Base-by-base conservation (phyloP, 2,329 filamentous ascomycete species). In the Samsoniella hepiali region DNA sequence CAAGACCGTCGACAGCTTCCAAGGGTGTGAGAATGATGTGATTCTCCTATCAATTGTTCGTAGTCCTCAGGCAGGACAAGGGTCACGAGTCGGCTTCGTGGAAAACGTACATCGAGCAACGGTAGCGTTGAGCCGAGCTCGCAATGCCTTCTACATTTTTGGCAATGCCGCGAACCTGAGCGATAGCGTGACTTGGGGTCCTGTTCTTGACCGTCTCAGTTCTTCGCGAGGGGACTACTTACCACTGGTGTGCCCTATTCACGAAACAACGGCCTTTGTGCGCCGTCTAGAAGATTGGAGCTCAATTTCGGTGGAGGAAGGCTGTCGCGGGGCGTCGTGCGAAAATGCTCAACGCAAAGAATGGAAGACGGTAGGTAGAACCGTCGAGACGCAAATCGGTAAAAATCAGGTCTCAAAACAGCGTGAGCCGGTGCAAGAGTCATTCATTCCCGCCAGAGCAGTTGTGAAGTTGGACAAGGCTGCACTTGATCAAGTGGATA, bases 11-110 rank as follows among this genome's bases (percentile, higher is more conserved):
- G 93, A 97, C 70, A 91, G 90, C 0, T 97, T 94, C 70, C 93
- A 97, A 73, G 93, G 93, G 13, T 92, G 97, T 69, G 92, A 97
- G 72, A 97, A 96, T 66, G 90, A 93, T 31, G 80, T 97, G 9
- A 81, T 97, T 10, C 72, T 97, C 2, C 78, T 97, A 0, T 96
- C 93, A 0, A 78, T 96, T 0, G 92, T 95, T 3, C 84, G 93
- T 50, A 93, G 88, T 67, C 89, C 38, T 3, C 88, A 42, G 67
- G 72, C 1, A 69, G 76, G 1, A 71, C 77, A 5, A 68, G 67
- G 1, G 68, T 69, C 45, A 69, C 69, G 1, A 13, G 88, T 93
- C 36, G 93, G 93, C 0, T 97, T 97, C 68, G 79, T 96, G 1
- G 80, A 82, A 1, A 86, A 89, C 63, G 73, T 77, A 65, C 86